Conservation (phyloP, 2,329 filamentous ascomycete species). For the Scorias spongiosa region DNA sequence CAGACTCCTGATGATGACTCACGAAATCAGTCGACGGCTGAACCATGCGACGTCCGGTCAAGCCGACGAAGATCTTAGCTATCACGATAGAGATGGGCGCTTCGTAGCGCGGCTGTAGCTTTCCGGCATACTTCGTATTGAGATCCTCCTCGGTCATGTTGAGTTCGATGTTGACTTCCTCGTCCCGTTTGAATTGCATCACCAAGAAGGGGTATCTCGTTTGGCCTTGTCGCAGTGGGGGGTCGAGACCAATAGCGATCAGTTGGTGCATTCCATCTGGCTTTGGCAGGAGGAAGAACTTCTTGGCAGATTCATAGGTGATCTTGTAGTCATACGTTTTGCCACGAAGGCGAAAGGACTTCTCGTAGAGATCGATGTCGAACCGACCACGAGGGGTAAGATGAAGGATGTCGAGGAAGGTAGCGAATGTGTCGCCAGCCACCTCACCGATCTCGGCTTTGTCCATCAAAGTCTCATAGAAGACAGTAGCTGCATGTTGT, state of each 20-base stretch:
- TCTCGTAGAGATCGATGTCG: constrained; percentile 99
- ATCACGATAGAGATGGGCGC: constrained; percentile 86
- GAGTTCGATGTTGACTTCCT: constrained; percentile 89
- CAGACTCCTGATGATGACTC: constrained; percentile 82
- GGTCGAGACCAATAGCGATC: constrained; percentile 86
- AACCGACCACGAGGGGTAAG: constrained; percentile 97
- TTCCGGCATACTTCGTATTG: constrained; percentile 76
- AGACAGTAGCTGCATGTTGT: constrained; percentile 90
- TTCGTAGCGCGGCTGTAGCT: constrained; percentile 78
- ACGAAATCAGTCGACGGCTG: constrained; percentile 88
- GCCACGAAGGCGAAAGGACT: constrained; percentile 86
- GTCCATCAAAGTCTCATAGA: constrained; percentile 95
- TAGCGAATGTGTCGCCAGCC: constrained; percentile 95
- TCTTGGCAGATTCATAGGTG: constrained; percentile 93
- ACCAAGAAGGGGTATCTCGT: constrained; percentile 96
- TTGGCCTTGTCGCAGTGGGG: constrained; percentile 88
- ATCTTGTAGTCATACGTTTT: constrained; percentile 99
- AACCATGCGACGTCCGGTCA: constrained; percentile 90
- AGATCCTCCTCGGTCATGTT: constrained; percentile 89
- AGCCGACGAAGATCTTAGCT: constrained; percentile 83
- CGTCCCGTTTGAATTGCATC: constrained; percentile 97
- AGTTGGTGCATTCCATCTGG: constrained; percentile 95
- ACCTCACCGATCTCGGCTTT: constrained; percentile 99
- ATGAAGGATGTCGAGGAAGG: constrained; percentile 91
- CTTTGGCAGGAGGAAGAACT: constrained; percentile 96